Evolutionary conservation across 176 grass and related monocot genomes (phyloP).

Genomic region (Otatea glauca): DNA sequence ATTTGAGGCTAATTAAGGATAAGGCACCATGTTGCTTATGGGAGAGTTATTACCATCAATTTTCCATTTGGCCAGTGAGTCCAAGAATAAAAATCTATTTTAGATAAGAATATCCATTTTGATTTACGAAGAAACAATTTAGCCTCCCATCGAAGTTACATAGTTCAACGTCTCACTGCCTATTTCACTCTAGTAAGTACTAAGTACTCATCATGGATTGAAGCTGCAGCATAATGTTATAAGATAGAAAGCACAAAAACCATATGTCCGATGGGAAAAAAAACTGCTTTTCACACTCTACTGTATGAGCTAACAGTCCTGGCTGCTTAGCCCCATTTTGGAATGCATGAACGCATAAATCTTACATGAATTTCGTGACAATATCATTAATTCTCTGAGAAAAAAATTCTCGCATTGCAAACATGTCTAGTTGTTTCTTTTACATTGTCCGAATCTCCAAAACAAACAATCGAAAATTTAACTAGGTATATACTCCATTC

Average conservation of each 20-base stretch:
- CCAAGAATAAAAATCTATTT: not conserved
- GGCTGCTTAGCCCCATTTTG: not conserved
- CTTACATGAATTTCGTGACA: no score
- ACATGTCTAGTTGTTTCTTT: not conserved
- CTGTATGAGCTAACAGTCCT: not conserved
- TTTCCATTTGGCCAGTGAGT: not conserved
- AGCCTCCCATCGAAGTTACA: not conserved
- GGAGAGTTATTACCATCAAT: not conserved
- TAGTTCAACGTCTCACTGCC: not conserved
- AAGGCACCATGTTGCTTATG: constrained; percentile 1
- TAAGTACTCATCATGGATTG: not conserved
- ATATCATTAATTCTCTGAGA: not conserved
- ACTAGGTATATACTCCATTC: not conserved
- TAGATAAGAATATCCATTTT: not conserved
- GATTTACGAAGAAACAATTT: not conserved
- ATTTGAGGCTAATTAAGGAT: not conserved
- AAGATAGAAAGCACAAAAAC: no score
- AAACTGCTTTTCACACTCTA: not conserved
- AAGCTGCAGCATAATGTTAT: not conserved
- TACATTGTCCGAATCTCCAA: not conserved
- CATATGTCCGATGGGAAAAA: no score
- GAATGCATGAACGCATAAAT: not conserved
- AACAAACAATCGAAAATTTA: not conserved
- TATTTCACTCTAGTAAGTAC: not conserved
- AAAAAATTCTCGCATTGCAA: not conserved